phyloP scores from a whole-genome alignment of 352 stramenopile genomes.

The Phytophthora macrochlamydospora region DNA sequence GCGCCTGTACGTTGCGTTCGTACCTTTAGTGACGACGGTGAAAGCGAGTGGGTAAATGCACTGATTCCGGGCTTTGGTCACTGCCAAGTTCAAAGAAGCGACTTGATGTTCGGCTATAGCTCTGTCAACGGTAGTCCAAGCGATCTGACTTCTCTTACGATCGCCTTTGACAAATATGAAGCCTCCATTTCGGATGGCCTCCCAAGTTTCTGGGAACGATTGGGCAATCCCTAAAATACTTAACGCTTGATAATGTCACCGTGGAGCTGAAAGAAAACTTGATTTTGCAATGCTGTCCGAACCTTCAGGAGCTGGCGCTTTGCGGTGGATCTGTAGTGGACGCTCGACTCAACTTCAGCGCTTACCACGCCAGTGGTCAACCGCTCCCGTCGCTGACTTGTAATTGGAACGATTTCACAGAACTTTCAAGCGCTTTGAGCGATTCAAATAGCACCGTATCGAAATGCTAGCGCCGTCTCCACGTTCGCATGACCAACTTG shows the following conservation, averaged over 20 bases:
- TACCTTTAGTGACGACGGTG: neutral
- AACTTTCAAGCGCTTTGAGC: conserved; percentile 7
- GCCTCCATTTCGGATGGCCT: conserved; percentile 1
- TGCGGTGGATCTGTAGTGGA: conserved; percentile 6
- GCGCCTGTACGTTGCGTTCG: neutral
- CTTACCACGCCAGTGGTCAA: conserved; percentile 8
- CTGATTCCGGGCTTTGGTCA: conserved; percentile 4
- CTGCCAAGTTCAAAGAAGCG: neutral
- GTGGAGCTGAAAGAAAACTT: conserved; percentile 10
- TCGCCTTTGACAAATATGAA: conserved; percentile 7
- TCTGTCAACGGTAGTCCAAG: neutral
- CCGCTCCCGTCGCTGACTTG: conserved; percentile 4
- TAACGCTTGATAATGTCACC: conserved; percentile 4
- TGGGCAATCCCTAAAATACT: conserved; percentile 9
- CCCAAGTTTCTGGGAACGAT: neutral
- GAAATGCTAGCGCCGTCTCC: conserved; percentile 6
- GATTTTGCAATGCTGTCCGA: conserved; percentile 13
- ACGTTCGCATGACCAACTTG: conserved; percentile 9
- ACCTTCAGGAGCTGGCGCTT: conserved; percentile 10
- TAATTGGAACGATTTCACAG: conserved; percentile 11
- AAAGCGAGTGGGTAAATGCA: neutral
- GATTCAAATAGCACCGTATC: conserved; percentile 8
- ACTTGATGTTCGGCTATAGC: neutral
- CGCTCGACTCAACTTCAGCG: conserved; percentile 14
- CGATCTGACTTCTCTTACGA: conserved; percentile 11